These are phyloP conservation scores for Diddensiella santjacobensis DNA, from an alignment of 805 yeast genomes.

Conservation along the genomic window DNA sequence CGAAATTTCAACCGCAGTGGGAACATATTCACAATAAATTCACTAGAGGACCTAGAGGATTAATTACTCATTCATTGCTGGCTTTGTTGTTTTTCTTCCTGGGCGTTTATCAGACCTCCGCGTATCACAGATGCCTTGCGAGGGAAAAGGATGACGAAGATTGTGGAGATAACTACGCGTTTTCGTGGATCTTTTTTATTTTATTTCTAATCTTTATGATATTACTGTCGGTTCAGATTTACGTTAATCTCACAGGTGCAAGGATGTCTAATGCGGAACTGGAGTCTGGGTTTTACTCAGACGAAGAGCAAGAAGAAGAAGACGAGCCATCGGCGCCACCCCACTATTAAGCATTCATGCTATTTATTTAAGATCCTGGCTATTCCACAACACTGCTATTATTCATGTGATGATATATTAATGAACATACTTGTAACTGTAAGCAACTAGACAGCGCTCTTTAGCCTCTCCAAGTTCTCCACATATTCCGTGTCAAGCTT, in stretches of 20 bases:
- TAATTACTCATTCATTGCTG: neutral
- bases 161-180: neutral
- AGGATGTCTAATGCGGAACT: neutral
- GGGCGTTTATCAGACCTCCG: neutral
- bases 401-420: too few species aligned
- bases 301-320: neutral
- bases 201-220: neutral
- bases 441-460: too few species aligned
- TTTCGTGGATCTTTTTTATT: neutral
- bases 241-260: neutral
- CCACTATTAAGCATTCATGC: too few species aligned
- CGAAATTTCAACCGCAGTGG: neutral
- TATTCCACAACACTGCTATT: too few species aligned
- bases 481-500: neutral
- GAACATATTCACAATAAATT: neutral
- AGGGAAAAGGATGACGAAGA: neutral
- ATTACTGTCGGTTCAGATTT: neutral
- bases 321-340: too few species aligned
- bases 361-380: too few species aligned
- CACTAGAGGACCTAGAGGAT: neutral
- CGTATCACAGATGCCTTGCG: neutral
- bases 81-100: neutral
- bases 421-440: too few species aligned
- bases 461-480: neutral
- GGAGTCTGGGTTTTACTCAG: conserved; percentile 4